phyloP scores from a whole-genome alignment of 2,329 filamentous ascomycete species.

The Capronia coronata region DNA sequence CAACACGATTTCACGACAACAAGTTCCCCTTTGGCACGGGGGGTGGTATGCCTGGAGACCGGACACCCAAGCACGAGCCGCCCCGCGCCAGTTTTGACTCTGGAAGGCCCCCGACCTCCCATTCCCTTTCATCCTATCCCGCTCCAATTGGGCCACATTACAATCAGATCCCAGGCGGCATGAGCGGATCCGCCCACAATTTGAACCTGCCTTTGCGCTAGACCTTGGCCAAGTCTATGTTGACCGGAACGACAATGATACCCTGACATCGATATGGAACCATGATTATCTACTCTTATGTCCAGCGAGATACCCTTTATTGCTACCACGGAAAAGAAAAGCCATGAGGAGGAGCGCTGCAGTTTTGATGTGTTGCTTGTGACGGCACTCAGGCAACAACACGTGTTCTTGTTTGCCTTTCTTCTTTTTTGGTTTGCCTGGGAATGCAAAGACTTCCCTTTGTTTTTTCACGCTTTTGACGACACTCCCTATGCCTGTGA shows the following conservation, averaged over 20 bases:
- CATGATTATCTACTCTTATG: constrained; percentile 27
- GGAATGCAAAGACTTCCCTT: too few relatives aligned
- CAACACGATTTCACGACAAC: constrained; percentile 51
- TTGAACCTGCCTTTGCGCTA: constrained; percentile 28
- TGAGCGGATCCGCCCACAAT: constrained; percentile 25
- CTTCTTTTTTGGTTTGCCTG: constrained; percentile 5
- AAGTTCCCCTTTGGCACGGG: constrained; percentile 57
- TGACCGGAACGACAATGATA: constrained; percentile 25
- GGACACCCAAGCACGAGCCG: constrained; percentile 73
- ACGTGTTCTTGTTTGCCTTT: constrained; percentile 6
- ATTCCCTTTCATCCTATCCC: constrained; percentile 94
- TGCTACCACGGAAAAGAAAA: constrained; percentile 25
- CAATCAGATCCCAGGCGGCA: constrained; percentile 15
- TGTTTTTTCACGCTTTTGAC: constrained; percentile 9
- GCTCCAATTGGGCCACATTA: constrained; percentile 76
- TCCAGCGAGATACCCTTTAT: constrained; percentile 29
- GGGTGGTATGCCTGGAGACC: constrained; percentile 58
- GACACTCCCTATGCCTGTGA: constrained; percentile 14
- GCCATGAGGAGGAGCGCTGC: constrained; percentile 9
- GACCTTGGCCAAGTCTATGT: constrained; percentile 23
- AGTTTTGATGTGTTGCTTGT: constrained; percentile 15
- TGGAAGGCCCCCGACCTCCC: constrained; percentile 86
- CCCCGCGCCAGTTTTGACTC: constrained; percentile 76
- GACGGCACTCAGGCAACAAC: constrained; percentile 11
- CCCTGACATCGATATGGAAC: constrained; percentile 26